These are phyloP conservation scores for Phlegmacium glaucopus DNA, from an alignment of 768 basidiomycete species.

Conservation along the genomic window DNA sequence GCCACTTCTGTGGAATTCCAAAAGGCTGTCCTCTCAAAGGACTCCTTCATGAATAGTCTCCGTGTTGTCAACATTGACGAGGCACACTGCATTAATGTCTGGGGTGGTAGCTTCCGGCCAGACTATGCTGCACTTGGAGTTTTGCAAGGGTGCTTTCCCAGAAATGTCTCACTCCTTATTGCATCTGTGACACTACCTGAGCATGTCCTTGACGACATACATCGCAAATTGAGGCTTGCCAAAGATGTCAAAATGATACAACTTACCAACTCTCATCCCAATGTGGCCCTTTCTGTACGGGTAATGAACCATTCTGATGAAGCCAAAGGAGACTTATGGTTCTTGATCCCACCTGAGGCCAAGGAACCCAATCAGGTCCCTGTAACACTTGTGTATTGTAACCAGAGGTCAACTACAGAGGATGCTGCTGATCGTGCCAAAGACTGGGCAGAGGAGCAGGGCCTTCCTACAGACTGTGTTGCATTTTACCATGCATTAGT, in stretches of 20 bases:
- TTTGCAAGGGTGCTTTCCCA: constrained; percentile 6
- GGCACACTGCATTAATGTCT: constrained; percentile 16
- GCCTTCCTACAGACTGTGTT: constrained; percentile 7
- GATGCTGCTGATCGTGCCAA: constrained; percentile 11
- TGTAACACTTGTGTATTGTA: constrained; percentile 15
- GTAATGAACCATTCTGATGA: constrained; percentile 14
- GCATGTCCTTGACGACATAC: constrained; percentile 16
- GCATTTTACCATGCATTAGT: constrained; percentile 20
- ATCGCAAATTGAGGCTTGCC: constrained; percentile 9
- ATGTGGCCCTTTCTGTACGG: constrained; percentile 23
- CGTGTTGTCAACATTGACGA: constrained; percentile 17
- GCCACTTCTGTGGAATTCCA: constrained; percentile 10
- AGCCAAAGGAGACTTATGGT: constrained; percentile 19
- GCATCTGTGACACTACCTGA: constrained; percentile 20
- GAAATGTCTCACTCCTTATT: constrained; percentile 11
- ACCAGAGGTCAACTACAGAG: constrained; percentile 11
- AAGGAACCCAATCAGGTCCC: constrained; percentile 6
- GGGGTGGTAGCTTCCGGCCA: constrained; percentile 17
- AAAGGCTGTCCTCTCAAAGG: constrained; percentile 8
- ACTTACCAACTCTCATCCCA: constrained; percentile 19
- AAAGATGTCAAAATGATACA: constrained; percentile 6
- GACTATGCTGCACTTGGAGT: constrained; percentile 14
- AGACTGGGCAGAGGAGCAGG: constrained; percentile 13
- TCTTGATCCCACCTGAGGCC: constrained; percentile 13
- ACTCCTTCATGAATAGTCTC: constrained; percentile 6